Evolutionary conservation across 192 early-diverging fungal genomes (phyloP).

Genomic region (Spinellus fusiger): DNA sequence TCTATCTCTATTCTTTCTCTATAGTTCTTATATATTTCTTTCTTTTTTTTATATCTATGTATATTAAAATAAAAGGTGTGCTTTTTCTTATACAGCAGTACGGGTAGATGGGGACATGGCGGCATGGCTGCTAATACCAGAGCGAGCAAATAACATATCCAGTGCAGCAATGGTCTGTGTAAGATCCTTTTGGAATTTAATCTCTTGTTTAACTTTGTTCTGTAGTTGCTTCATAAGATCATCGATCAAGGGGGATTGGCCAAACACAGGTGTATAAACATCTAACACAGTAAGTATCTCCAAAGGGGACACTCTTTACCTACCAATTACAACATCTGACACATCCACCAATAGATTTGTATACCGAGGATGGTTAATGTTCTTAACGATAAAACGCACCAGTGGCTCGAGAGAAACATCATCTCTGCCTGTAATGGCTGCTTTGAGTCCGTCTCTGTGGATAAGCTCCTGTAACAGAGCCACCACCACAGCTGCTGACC

Average conservation of each 20-base stretch:
- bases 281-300: slow-evolving; percentile 38
- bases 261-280: slow-evolving; percentile 77
- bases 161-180: slow-evolving; percentile 75
- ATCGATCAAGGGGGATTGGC: slow-evolving; percentile 75
- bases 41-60: neutral
- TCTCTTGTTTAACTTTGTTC: slow-evolving; percentile 70
- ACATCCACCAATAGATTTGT: slow-evolving; percentile 74
- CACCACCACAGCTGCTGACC: slow-evolving; percentile 54
- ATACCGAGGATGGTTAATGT: slow-evolving; percentile 80
- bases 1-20: too few relatives aligned
- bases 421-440: slow-evolving; percentile 80
- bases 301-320: neutral
- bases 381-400: slow-evolving; percentile 71
- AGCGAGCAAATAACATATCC: slow-evolving; percentile 72
- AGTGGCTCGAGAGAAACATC: slow-evolving; percentile 83
- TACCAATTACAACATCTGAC: slow-evolving; percentile 67
- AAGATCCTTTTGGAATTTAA: slow-evolving; percentile 74
- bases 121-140: slow-evolving; percentile 8
- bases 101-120: neutral
- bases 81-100: neutral
- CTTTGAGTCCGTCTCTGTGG: slow-evolving; percentile 72
- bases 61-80: too few relatives aligned
- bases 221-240: slow-evolving; percentile 65
- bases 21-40: too few relatives aligned
- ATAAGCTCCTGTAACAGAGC: slow-evolving; percentile 86